Evolutionary conservation across 2,329 filamentous ascomycete genomes (phyloP).

Genomic region (Chlorencoelia australis): DNA sequence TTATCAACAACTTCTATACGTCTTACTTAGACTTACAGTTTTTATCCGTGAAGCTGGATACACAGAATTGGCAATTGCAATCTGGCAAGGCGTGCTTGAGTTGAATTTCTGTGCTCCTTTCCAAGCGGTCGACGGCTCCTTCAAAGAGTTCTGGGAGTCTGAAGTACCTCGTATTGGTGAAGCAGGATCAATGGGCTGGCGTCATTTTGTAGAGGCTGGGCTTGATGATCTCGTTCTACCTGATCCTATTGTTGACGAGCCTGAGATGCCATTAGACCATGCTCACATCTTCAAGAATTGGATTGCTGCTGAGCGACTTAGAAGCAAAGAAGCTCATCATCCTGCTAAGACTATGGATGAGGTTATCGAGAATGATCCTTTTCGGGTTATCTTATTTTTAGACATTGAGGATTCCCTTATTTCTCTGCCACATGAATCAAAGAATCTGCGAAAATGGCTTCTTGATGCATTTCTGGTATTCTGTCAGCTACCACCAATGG

Average conservation of each 20-base stretch:
- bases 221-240: constrained; percentile 13
- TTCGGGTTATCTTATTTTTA: constrained; percentile 67
- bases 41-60: constrained; percentile 72
- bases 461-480: constrained; percentile 65
- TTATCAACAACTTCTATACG: constrained; percentile 45
- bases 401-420: constrained; percentile 61
- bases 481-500: constrained; percentile 48
- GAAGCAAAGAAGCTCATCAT: constrained; percentile 38
- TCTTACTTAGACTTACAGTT: constrained; percentile 64
- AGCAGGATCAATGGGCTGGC: constrained; percentile 59
- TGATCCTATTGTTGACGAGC: constrained; percentile 14
- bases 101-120: constrained; percentile 51
- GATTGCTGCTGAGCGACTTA: constrained; percentile 42
- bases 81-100: constrained; percentile 79
- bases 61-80: constrained; percentile 61
- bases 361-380: constrained; percentile 68
- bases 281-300: constrained; percentile 34
- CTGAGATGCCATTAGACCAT: constrained; percentile 9
- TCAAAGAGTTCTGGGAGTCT: constrained; percentile 78
- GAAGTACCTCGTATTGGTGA: constrained; percentile 76
- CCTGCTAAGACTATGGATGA: constrained; percentile 70
- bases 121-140: no score
- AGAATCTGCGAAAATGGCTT: constrained; percentile 35
- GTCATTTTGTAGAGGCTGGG: constrained; percentile 33
- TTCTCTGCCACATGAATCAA: constrained; percentile 34